These are phyloP conservation scores for Talaromyces sp. DNA, from an alignment of 2,329 filamentous ascomycete species.

Conservation along the genomic window DNA sequence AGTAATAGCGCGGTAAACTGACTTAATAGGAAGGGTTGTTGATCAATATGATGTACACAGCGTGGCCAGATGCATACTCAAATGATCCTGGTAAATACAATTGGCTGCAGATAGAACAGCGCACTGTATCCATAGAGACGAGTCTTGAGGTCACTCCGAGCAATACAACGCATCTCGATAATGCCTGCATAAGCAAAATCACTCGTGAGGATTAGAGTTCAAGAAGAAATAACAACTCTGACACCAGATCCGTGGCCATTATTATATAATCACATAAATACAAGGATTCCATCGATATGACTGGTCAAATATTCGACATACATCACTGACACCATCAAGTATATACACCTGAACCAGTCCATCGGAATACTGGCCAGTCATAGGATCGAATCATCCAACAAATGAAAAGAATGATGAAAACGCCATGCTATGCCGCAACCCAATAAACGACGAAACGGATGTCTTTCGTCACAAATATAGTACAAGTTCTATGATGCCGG, in stretches of 20 bases:
- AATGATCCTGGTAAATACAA: neutral
- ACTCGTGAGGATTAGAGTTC: no score
- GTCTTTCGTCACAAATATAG: slow-evolving; percentile 13
- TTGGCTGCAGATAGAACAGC: neutral
- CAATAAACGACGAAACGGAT: slow-evolving; percentile 13
- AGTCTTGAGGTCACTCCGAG: neutral
- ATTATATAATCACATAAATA: slow-evolving; percentile 8
- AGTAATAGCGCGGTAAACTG: neutral
- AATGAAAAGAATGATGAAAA: slow-evolving; percentile 25
- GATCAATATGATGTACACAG: neutral
- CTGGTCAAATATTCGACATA: neutral
- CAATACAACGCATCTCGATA: neutral
- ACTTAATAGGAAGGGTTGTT: neutral
- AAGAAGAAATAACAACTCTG: neutral
- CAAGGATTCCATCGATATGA: neutral
- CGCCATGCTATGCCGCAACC: slow-evolving; percentile 42
- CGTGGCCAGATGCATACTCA: neutral
- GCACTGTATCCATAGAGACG: neutral
- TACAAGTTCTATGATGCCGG: slow-evolving; percentile 19
- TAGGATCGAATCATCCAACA: slow-evolving; percentile 19
- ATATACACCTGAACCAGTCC: neutral
- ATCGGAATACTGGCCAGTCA: neutral
- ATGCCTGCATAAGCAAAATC: neutral
- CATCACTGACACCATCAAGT: slow-evolving; percentile 14
- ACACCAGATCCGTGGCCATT: neutral